Evolutionary conservation across 257 asterid genomes (phyloP).

Genomic region (Lycium ferocissimum): DNA sequence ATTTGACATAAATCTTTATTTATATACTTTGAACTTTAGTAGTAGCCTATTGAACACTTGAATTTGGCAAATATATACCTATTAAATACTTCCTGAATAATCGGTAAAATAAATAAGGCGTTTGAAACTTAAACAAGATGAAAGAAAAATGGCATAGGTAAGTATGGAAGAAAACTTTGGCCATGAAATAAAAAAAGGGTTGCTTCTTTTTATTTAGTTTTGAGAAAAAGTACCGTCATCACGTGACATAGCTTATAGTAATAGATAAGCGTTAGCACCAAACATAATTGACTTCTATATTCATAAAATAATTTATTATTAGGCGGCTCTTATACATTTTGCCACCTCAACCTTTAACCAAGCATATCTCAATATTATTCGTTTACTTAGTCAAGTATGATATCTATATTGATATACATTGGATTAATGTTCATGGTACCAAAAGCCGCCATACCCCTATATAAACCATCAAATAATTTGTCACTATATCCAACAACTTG

Average conservation of each 20-base stretch:
- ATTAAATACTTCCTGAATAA: no score
- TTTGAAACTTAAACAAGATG: no score
- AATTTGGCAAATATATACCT: no score
- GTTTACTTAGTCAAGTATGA: not conserved
- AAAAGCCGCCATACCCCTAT: constrained; percentile 30
- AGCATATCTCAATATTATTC: no score
- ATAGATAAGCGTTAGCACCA: not conserved
- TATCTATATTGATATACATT: not conserved
- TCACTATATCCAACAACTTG: not conserved
- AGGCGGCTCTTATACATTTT: not conserved
- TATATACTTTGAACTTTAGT: no score
- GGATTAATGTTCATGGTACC: not conserved
- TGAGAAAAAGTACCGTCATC: not conserved
- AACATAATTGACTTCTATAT: not conserved
- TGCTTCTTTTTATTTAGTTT: not conserved
- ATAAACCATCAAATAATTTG: not conserved
- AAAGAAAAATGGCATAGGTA: not conserved
- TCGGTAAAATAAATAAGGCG: no score
- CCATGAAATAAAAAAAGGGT: not conserved
- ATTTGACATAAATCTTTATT: no score
- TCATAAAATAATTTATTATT: not conserved
- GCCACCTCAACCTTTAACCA: not conserved
- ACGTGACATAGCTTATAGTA: not conserved
- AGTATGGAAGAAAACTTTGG: not conserved
- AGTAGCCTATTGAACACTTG: no score